These are phyloP conservation scores for Rhizopogon salebrosus DNA, from an alignment of 768 basidiomycete species.

Conservation along the genomic window DNA sequence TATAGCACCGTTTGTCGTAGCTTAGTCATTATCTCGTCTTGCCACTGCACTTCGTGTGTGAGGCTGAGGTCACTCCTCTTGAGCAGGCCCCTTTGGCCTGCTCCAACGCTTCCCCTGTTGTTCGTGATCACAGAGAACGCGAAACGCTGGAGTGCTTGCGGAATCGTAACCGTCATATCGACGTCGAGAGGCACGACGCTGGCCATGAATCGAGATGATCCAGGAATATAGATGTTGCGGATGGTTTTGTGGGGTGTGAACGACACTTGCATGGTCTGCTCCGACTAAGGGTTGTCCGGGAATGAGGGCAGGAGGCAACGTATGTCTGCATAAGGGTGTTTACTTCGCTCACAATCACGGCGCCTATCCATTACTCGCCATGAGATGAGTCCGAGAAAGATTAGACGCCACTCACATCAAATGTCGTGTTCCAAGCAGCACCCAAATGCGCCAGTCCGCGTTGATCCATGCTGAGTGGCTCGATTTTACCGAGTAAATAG, in stretches of 20 bases:
- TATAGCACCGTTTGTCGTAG: no score
- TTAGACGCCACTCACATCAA: conserved; percentile 40
- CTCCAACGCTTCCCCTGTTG: conserved; percentile 28
- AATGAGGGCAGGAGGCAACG: conserved; percentile 46
- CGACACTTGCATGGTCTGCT: conserved; percentile 19
- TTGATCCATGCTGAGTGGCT: conserved; percentile 63
- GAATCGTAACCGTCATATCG: conserved; percentile 33
- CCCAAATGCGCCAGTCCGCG: conserved; percentile 40
- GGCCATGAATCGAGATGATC: conserved; percentile 41
- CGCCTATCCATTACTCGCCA: conserved; percentile 24
- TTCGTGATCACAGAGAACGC: conserved; percentile 48
- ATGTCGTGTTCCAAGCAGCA: conserved; percentile 53
- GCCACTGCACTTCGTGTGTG: no score
- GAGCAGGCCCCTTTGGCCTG: no score
- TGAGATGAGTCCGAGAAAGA: conserved; percentile 27
- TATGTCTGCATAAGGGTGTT: conserved; percentile 37
- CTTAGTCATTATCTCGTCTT: no score
- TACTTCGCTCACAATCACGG: conserved; percentile 36
- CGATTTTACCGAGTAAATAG: conserved; percentile 55
- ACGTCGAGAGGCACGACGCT: conserved; percentile 33
- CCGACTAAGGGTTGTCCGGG: conserved; percentile 22
- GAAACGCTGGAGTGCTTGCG: conserved; percentile 38
- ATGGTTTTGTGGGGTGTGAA: conserved; percentile 10
- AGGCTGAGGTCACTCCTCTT: no score
- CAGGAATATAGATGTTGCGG: conserved; percentile 34